A percentile compares a stretch with the other conserved stretches of the same genome.
Conservation (phyloP, 257 asterid species). For the Nicotiana noctiflora region DNA sequence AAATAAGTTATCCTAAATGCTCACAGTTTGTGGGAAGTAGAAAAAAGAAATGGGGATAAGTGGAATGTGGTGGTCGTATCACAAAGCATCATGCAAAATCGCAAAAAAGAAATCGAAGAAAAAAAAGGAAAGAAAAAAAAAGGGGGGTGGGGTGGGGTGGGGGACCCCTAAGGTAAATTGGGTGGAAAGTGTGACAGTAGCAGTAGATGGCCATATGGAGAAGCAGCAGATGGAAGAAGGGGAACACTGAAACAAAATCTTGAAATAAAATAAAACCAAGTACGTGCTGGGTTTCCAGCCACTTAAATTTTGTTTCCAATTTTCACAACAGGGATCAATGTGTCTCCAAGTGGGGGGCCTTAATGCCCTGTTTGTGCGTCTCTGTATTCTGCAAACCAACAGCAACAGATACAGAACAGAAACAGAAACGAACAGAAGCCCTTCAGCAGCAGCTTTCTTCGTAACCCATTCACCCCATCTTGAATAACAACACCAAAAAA, state of each 20-base stretch:
- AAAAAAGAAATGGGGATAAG: not conserved
- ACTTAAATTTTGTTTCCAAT: conserved; percentile 52
- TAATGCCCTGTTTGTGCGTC: conserved; percentile 22
- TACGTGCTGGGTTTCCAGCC: conserved; percentile 66
- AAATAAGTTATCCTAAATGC: conserved; percentile 25
- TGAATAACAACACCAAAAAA: conserved; percentile 22
- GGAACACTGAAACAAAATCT: conserved; percentile 33
- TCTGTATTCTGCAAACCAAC: conserved; percentile 20
- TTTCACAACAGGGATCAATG: conserved; percentile 34
- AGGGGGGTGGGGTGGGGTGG: too few relatives aligned
- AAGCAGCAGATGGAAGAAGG: conserved; percentile 61
- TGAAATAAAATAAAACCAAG: not conserved
- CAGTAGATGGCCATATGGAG: conserved; percentile 50
- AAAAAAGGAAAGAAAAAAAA: too few relatives aligned
- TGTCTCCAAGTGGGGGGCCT: conserved; percentile 65
- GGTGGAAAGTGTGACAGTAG: conserved; percentile 35
- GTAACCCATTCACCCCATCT: conserved; percentile 6
- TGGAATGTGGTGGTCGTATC: conserved; percentile 5
- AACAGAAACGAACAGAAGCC: not conserved
- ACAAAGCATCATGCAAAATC: conserved; percentile 6
- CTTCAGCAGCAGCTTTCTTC: conserved; percentile 10
- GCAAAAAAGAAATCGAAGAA: not conserved
- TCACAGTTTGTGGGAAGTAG: conserved; percentile 3
- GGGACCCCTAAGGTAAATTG: too few relatives aligned
- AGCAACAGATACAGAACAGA: conserved; percentile 10